Evolutionary conservation across 1,284 basidiomycete species (phyloP).

Genomic region (Cryptococcus sp.): DNA sequence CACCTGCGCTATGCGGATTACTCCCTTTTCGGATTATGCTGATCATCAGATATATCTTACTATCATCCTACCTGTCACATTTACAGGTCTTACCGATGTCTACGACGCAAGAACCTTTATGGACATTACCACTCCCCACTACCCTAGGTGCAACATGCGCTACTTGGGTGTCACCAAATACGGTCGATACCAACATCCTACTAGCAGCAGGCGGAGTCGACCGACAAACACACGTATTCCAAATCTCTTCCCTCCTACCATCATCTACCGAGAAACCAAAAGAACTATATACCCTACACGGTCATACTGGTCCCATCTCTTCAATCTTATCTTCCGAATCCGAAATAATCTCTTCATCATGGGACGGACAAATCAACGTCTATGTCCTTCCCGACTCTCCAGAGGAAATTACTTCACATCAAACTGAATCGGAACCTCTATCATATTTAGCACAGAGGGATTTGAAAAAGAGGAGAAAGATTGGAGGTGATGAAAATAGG

Average conservation of each 20-base stretch:
- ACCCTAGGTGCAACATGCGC: conserved; percentile 65
- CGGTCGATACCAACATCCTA: conserved; percentile 48
- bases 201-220: conserved; percentile 78
- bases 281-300: conserved; percentile 56
- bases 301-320: conserved; percentile 71
- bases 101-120: conserved; percentile 18
- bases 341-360: conserved; percentile 67
- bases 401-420: conserved; percentile 38
- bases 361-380: conserved; percentile 74
- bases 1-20: neutral
- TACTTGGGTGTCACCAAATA: conserved; percentile 54
- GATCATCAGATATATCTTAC: conserved; percentile 60
- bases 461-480: conserved; percentile 60
- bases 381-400: conserved; percentile 49
- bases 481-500: conserved; percentile 23
- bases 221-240: conserved; percentile 64
- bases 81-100: conserved; percentile 63
- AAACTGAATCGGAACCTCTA: conserved; percentile 43
- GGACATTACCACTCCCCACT: conserved; percentile 44
- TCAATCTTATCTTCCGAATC: conserved; percentile 57
- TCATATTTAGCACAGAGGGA: conserved; percentile 42
- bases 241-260: conserved; percentile 50
- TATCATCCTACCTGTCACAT: conserved; percentile 74
- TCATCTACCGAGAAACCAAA: conserved; percentile 52
- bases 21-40: neutral